Percentiles rank a stretch among this genome's conserved stretches.
phyloP scores from a whole-genome alignment of 176 grass and related monocot genomes.

The Cenchrus fungigraminus region DNA sequence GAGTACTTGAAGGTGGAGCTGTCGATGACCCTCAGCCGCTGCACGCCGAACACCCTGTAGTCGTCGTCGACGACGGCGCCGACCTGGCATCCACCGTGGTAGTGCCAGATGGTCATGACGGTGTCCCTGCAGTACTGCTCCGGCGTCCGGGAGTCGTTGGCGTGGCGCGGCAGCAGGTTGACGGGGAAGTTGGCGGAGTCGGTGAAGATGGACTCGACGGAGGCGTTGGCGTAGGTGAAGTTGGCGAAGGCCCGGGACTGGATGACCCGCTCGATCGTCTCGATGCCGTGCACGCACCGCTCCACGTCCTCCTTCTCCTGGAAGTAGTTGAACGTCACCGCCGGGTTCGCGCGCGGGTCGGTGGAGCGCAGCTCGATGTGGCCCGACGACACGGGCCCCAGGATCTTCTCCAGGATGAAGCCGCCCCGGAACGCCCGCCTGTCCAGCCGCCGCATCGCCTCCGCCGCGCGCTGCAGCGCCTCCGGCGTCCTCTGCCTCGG shows the following conservation, averaged over 20 bases:
- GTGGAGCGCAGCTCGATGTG: slow-evolving; percentile 61
- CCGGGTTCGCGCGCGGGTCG: slow-evolving; percentile 71
- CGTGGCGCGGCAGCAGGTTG: slow-evolving; percentile 71
- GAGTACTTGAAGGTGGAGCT: slow-evolving; percentile 79
- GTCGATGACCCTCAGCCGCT: slow-evolving; percentile 68
- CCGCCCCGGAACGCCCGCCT: slow-evolving; percentile 65
- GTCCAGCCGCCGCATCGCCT: slow-evolving; percentile 57
- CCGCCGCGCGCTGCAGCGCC: slow-evolving; percentile 54
- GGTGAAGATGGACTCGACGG: slow-evolving; percentile 57
- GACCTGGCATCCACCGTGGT: slow-evolving; percentile 81
- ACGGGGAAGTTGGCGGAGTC: slow-evolving; percentile 63
- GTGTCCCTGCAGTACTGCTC: slow-evolving; percentile 83
- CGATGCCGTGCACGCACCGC: slow-evolving; percentile 62
- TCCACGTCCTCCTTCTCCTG: slow-evolving; percentile 64
- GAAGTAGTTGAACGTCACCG: slow-evolving; percentile 97
- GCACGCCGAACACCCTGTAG: slow-evolving; percentile 68
- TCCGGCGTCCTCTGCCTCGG: slow-evolving; percentile 75
- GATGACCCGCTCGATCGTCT: slow-evolving; percentile 69
- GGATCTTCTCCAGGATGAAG: slow-evolving; percentile 88
- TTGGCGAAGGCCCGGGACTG: slow-evolving; percentile 64
- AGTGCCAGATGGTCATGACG: slow-evolving; percentile 91
- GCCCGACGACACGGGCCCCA: slow-evolving; percentile 70
- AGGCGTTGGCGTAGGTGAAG: slow-evolving; percentile 63
- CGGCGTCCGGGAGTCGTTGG: slow-evolving; percentile 63
- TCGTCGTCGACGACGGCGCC: slow-evolving; percentile 76